Conservation (phyloP, 2,329 filamentous ascomycete genomes). For the Fusarium robinianum region DNA sequence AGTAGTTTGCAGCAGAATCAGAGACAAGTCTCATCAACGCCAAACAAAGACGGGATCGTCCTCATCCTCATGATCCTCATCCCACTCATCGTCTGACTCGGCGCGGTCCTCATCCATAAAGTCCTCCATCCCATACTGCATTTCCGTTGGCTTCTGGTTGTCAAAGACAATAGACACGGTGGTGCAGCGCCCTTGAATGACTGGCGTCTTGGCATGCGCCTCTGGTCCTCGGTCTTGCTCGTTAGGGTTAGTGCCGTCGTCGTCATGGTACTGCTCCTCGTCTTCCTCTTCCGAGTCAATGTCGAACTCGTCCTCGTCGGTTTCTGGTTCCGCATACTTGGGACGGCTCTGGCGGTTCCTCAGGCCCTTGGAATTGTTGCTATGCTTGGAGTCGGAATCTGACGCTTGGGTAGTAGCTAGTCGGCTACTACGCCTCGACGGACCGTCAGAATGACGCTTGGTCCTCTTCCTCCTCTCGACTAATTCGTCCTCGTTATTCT, state of each 20-base stretch:
- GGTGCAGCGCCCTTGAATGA: conserved; percentile 72
- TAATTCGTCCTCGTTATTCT: conserved; percentile 5
- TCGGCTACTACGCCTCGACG: conserved; percentile 46
- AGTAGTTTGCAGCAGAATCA: background rate
- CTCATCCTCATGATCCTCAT: conserved; percentile 59
- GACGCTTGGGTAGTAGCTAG: conserved; percentile 39
- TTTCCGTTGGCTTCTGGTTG: conserved; percentile 73
- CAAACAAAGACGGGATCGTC: conserved; percentile 43
- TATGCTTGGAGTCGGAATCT: conserved; percentile 32
- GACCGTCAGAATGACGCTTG: conserved; percentile 25
- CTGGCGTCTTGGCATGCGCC: conserved; percentile 36
- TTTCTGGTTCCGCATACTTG: conserved; percentile 53
- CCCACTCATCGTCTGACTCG: conserved; percentile 61
- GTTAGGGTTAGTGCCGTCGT: conserved; percentile 10
- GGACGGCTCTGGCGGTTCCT: conserved; percentile 28
- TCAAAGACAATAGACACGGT: conserved; percentile 74
- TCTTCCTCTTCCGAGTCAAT: conserved; percentile 26
- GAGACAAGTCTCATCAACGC: conserved; percentile 15
- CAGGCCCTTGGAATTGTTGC: conserved; percentile 22
- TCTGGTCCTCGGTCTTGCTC: conserved; percentile 14
- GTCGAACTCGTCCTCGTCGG: conserved; percentile 50
- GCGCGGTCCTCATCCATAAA: conserved; percentile 66
- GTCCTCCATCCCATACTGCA: conserved; percentile 71
- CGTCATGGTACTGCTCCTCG: conserved; percentile 13
- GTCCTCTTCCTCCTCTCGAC: conserved; percentile 25